Conservation (phyloP, 805 yeast genomes). For the Ogataea minuta region DNA sequence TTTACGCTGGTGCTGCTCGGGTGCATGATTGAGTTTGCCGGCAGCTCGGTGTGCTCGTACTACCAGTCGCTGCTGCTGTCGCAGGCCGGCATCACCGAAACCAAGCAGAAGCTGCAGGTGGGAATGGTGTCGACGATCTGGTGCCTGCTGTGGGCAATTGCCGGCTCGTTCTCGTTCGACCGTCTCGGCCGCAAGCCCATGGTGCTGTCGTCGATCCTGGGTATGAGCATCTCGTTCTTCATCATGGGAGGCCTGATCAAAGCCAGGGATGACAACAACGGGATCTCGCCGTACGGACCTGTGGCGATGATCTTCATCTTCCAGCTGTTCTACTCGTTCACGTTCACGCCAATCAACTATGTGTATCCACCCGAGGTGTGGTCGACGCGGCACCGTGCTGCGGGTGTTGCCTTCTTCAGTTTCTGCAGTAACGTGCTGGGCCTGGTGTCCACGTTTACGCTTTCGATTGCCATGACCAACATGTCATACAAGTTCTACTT, state of each 20-base stretch:
- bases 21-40: constrained; percentile 39
- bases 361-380: constrained; percentile 44
- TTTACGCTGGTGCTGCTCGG: constrained; percentile 29
- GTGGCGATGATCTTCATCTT: constrained; percentile 51
- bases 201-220: constrained; percentile 14
- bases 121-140: constrained; percentile 22
- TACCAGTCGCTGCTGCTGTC: constrained; percentile 37
- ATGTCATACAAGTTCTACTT: constrained; percentile 36
- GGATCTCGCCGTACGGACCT: constrained; percentile 29
- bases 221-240: constrained; percentile 23
- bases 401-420: constrained; percentile 18
- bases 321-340: constrained; percentile 42
- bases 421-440: constrained; percentile 18
- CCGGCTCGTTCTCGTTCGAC: constrained; percentile 21
- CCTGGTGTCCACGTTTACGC: constrained; percentile 33
- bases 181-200: constrained; percentile 19
- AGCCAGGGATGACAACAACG: constrained; percentile 1
- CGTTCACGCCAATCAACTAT: constrained; percentile 45
- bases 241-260: constrained; percentile 24
- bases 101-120: constrained; percentile 23
- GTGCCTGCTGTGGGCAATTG: constrained; percentile 20
- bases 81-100: constrained; percentile 21
- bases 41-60: constrained; percentile 46
- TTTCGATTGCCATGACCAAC: constrained; percentile 39
- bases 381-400: constrained; percentile 27